phyloP scores from a whole-genome alignment of 495 filamentous ascomycete species.

The Aspergillus incahuasiensis region DNA sequence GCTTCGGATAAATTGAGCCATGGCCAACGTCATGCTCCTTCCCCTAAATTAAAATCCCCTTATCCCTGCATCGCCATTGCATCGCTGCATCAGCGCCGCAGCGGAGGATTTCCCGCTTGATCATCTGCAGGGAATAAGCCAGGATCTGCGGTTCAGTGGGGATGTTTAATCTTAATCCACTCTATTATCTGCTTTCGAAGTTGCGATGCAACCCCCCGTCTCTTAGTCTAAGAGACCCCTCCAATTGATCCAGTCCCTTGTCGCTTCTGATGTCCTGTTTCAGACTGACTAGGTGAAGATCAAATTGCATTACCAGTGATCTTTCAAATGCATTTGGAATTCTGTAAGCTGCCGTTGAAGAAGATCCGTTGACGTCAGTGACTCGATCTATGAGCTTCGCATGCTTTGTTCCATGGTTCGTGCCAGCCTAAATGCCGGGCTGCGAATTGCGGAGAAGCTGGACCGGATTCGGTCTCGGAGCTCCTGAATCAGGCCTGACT shows the following conservation, averaged over 20 bases:
- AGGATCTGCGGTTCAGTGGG: constrained; percentile 10
- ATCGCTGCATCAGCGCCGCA: background rate
- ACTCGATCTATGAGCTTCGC: constrained; percentile 8
- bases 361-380: constrained; percentile 3
- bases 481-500: background rate
- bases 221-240: background rate
- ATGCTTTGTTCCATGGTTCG: constrained; percentile 15
- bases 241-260: background rate
- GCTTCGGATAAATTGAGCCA: background rate
- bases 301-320: background rate
- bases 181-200: background rate
- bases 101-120: constrained; percentile 1
- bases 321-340: background rate
- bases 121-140: constrained; percentile 12
- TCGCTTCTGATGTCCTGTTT: background rate
- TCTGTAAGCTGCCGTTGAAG: background rate
- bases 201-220: background rate
- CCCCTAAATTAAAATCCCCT: background rate
- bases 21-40: background rate
- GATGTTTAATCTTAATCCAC: constrained; percentile 5
- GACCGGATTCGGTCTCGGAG: background rate
- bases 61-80: background rate
- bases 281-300: background rate
- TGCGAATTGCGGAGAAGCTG: background rate
- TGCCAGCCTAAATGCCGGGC: background rate